These are phyloP conservation scores for Pleurotus salmoneostramineus DNA, from an alignment of 768 basidiomycete genomes.

Conservation along the genomic window DNA sequence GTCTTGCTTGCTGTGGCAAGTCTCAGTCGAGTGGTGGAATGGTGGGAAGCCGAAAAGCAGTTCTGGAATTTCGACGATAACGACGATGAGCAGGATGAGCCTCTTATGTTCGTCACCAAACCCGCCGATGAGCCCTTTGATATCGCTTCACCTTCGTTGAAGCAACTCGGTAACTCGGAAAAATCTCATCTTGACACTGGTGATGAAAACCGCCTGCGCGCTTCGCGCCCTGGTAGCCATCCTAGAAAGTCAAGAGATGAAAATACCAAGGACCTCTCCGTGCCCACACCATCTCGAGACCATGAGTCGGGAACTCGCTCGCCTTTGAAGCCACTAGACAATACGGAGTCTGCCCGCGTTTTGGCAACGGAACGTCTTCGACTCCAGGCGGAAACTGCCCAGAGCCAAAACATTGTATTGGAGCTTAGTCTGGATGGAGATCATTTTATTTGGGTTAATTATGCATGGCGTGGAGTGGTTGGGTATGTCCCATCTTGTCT, in stretches of 20 bases:
- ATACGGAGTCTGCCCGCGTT: conserved; percentile 74
- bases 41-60: conserved; percentile 99
- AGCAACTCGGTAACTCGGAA: conserved; percentile 36
- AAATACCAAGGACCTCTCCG: conserved; percentile 42
- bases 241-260: conserved; percentile 58
- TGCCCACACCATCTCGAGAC: conserved; percentile 25
- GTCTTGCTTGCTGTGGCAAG: conserved; percentile 93
- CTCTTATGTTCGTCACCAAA: conserved; percentile 90
- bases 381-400: conserved; percentile 89
- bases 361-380: conserved; percentile 85
- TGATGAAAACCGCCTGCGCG: conserved; percentile 47
- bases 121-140: conserved; percentile 59
- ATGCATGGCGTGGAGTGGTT: conserved; percentile 90
- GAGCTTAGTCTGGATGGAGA: conserved; percentile 94
- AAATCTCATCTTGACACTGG: conserved; percentile 49
- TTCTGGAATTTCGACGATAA: conserved; percentile 99
- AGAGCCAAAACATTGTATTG: conserved; percentile 94
- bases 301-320: conserved; percentile 30
- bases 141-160: conserved; percentile 27
- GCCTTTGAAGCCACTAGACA: conserved; percentile 49
- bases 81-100: conserved; percentile 87
- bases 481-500: conserved; percentile 50
- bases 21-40: conserved; percentile 94
- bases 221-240: conserved; percentile 46
- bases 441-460: conserved; percentile 93